Base-by-base conservation (phyloP, 352 stramenopile species). In the Plasmopara viticola region DNA sequence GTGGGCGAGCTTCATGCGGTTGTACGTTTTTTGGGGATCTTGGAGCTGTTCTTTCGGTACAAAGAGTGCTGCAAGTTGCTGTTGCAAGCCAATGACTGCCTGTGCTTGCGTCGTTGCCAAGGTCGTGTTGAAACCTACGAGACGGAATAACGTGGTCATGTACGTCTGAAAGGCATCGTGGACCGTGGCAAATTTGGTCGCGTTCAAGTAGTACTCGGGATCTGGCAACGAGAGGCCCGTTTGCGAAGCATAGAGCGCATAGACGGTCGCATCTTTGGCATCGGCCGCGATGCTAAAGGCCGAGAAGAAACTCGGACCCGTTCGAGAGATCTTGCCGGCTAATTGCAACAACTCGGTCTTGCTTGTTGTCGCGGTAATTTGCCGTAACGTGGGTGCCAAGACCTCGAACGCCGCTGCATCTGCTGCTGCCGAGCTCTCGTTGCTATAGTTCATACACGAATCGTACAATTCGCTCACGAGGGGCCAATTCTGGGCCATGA, bases 161-260 rank as follows among this genome's bases (percentile, higher is more conserved):
- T 87, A 90, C 33, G 73, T 73, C 40, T 83, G 71, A 40, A 96
- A 97, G 9, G 71, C 70, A 14, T 65, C 60, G 9, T 72, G 70
- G 17, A 96, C 63, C 8, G 82, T 68, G 29, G 82, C 59, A 53
- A 95, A 96, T 44, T 94, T 72, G 15, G 66, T 71, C 2, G 74
- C 58, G 54, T 98, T 86, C 44, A 97, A 74, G 61, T 98, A 98
- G 54, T 98, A 98, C 60, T 95, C 67, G 3, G 71, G 76, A 59
- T 96, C 87, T 0, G 90, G 90, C 9, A 98, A 62, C 33, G 77
- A 81, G n/a, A 98, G 69, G 0, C 91, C 80, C 2, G 41, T 73
- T 56, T 97, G 90, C 13, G 68, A 83, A 5, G 94, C 64, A 54
- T 97, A 90, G 15, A 89, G 56, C 15, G 87, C 74, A 45, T 92